These are phyloP conservation scores for Lipomyces chichibuensis DNA, from an alignment of 805 yeast genomes.

Conservation along the genomic window DNA sequence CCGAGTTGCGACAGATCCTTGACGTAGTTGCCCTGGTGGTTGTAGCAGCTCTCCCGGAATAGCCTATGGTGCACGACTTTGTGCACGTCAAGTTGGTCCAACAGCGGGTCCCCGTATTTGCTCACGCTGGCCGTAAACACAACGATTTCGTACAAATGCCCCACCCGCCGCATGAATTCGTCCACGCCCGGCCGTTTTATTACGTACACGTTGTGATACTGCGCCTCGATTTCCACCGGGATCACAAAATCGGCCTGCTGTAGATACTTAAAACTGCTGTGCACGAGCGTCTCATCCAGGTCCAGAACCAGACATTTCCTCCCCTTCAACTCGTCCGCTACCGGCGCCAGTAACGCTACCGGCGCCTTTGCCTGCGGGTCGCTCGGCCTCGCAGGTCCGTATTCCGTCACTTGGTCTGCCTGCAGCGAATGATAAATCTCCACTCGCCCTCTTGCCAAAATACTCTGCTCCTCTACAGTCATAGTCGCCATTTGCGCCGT, in stretches of 20 bases:
- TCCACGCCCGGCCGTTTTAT: slow-evolving; percentile 98
- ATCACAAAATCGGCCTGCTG: slow-evolving; percentile 94
- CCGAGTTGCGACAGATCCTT: slow-evolving; percentile 94
- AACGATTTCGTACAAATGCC: slow-evolving; percentile 88
- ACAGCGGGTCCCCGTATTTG: slow-evolving; percentile 92
- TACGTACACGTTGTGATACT: slow-evolving; percentile 91
- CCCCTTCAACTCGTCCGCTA: slow-evolving; percentile 53
- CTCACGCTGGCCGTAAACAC: slow-evolving; percentile 96
- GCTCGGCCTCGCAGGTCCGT: slow-evolving; percentile 18
- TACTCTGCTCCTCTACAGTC: slow-evolving; percentile 22
- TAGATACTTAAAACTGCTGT: slow-evolving; percentile 88
- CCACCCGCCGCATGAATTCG: slow-evolving; percentile 80
- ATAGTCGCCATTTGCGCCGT: neutral
- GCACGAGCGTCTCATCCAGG: slow-evolving; percentile 94
- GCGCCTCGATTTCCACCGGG: slow-evolving; percentile 94
- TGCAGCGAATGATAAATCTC: slow-evolving; percentile 31
- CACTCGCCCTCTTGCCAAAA: slow-evolving; percentile 29
- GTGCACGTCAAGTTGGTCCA: slow-evolving; percentile 82
- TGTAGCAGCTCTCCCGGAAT: slow-evolving; percentile 92
- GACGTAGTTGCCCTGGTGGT: slow-evolving; percentile 91
- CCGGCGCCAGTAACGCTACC: slow-evolving; percentile 56
- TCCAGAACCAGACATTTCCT: slow-evolving; percentile 89
- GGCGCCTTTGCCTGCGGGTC: slow-evolving; percentile 2
- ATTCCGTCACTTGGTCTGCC: slow-evolving; percentile 32
- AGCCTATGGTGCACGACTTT: slow-evolving; percentile 83